Conservation (phyloP, 139 green algal genomes). For the Chlorella sp. region DNA sequence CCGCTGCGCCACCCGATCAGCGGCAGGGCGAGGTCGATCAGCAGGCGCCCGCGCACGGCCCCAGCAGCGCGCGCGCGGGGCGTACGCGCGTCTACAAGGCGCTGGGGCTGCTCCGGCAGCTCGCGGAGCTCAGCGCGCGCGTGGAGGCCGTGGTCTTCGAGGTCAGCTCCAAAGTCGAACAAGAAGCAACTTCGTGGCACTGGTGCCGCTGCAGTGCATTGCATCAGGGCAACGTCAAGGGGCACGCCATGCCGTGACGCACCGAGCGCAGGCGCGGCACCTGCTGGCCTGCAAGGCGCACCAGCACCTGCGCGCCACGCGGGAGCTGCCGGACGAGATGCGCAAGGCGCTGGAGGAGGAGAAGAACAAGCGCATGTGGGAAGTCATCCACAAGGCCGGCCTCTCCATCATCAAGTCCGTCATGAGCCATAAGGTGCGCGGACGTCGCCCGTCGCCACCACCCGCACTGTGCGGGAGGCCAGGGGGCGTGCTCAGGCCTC, state of each 20-base stretch:
- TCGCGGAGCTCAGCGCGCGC: conserved; percentile 25
- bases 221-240: no score
- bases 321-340: conserved; percentile 23
- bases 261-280: conserved; percentile 31
- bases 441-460: not conserved
- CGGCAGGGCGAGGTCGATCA: no score
- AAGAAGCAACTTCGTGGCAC: not conserved
- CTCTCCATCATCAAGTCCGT: conserved; percentile 12
- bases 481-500: no score
- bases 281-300: conserved; percentile 21
- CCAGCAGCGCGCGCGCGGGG: no score
- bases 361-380: conserved; percentile 7
- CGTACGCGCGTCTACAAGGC: not conserved
- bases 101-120: conserved; percentile 7
- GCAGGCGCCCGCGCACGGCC: no score
- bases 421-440: conserved; percentile 21
- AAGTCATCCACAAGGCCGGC: conserved; percentile 18
- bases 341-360: conserved; percentile 14
- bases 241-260: no score
- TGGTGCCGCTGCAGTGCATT: no score
- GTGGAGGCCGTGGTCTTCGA: conserved; percentile 28
- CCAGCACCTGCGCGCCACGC: conserved; percentile 5
- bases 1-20: no score
- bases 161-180: conserved; percentile 11
- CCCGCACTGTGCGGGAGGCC: not conserved